Conservation (phyloP, 2,329 filamentous ascomycete genomes). For the Clathrospora elynae region DNA sequence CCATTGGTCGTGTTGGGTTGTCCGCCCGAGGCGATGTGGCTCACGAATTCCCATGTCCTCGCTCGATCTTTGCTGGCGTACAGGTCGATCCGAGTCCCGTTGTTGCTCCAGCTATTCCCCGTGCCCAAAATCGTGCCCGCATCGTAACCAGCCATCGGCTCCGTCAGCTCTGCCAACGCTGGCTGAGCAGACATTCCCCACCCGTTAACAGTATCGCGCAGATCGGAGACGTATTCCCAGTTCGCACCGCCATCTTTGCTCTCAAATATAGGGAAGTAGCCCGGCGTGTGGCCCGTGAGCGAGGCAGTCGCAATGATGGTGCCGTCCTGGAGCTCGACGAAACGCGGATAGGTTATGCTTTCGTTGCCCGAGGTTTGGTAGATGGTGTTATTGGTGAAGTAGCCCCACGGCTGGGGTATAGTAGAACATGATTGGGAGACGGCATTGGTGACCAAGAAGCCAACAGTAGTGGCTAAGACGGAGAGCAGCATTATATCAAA, state of each 20-base stretch:
- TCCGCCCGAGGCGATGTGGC: conserved; percentile 27
- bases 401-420: conserved; percentile 19
- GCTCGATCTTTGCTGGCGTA: conserved; percentile 29
- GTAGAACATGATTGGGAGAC: conserved; percentile 2
- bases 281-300: conserved; percentile 16
- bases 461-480: conserved; percentile 1
- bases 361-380: conserved; percentile 21
- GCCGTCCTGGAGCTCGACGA: conserved; percentile 17
- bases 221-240: conserved; percentile 65
- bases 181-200: conserved; percentile 63
- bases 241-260: conserved; percentile 53
- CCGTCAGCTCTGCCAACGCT: conserved; percentile 18
- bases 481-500: conserved; percentile 3
- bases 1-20: conserved; percentile 26
- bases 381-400: conserved; percentile 30
- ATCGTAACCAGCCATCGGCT: conserved; percentile 22
- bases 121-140: conserved; percentile 47
- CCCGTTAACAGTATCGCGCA: conserved; percentile 66
- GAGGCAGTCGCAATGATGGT: conserved; percentile 27
- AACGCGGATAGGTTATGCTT: conserved; percentile 25
- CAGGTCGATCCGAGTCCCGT: conserved; percentile 35
- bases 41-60: conserved; percentile 30
- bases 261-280: conserved; percentile 50
- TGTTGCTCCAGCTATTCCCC: conserved; percentile 57
- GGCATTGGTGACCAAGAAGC: neutral